Evolutionary conservation across 73 alveolate species (phyloP), one percentile per base, ranked within the genome.

Genomic region (Paramecium biaurelia): DNA sequence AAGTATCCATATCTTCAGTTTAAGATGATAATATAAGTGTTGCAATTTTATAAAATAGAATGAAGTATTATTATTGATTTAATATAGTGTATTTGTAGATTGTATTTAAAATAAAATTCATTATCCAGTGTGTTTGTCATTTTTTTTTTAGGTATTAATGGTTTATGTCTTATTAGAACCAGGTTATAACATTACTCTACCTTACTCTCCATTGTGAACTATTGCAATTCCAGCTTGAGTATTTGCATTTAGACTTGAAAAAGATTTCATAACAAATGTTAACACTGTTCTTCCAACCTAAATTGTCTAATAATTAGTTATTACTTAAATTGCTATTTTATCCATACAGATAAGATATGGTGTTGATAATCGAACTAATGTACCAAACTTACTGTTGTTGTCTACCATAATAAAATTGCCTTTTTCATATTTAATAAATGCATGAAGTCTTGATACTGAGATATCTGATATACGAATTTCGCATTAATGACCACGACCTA

Each of bases 401-500:
- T 92, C 95, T 23, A 84, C 35, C 20, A 92, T 84, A 12, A 82
- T 34, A 53, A 92, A 92, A 24, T 92, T 92, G 45, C 95, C 95
- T 20, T 92, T 63, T 30, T 58, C 85, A 35, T 41, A 85, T 56
- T 92, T 92, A 18, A 92, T 85, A 43, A 85, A 85, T 7, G 98
- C 96, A 92, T 95, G 98, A 23, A 85, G 43, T 68, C 98, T 93
- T 37, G 95, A 79, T 1, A 95, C 98, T 42, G 95, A 82, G 24
- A 95, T 95, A 92, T 95, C 98, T 38, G 94, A 92, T n/a, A 95
- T 95, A 58, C 98, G 94, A 14, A 95, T 96, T 32, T 95, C 98
- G 72, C 98, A 92, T 85, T 95, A 92, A 59, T 95, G 98, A 28
- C 98, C 98, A 67, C 98, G 82, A 34, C 98, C 98, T 42, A 93